Percentiles rank a stretch among this genome's conserved stretches.
phyloP scores from a whole-genome alignment of 225 moss, liverwort and hornwort species.

The Takakia lepidozioides region DNA sequence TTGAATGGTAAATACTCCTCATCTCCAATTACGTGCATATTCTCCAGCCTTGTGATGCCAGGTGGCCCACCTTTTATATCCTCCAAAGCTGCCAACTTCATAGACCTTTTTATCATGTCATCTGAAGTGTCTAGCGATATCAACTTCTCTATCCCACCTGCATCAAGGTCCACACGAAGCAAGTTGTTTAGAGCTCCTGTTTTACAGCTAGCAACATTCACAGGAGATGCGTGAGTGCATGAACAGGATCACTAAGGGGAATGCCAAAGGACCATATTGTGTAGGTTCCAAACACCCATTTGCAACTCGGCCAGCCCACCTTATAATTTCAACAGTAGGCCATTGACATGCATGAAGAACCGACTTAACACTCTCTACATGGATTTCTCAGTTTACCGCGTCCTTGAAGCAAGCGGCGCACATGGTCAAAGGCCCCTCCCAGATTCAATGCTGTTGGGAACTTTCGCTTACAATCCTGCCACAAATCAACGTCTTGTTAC shows the following conservation, averaged over 20 bases:
- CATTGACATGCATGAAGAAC: too few species aligned
- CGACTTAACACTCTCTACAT: too few species aligned
- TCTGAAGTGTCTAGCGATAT: slow-evolving; percentile 78
- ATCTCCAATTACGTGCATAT: slow-evolving; percentile 63
- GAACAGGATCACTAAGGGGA: too few species aligned
- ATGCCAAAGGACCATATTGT: too few species aligned
- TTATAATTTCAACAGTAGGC: too few species aligned
- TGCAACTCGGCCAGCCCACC: too few species aligned
- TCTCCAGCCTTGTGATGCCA: slow-evolving; percentile 22
- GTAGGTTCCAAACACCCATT: too few species aligned
- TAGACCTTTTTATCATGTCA: slow-evolving; percentile 79
- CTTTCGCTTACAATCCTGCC: slow-evolving; percentile 79
- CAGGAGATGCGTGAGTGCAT: too few species aligned
- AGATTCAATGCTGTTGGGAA: slow-evolving; percentile 92
- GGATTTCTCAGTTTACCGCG: too few species aligned
- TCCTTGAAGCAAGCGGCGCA: slow-evolving; percentile 61
- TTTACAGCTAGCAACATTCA: too few species aligned
- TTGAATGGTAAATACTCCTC: slow-evolving; percentile 86
- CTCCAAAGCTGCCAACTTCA: slow-evolving; percentile 29
- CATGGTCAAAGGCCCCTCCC: slow-evolving; percentile 88
- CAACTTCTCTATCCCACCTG: slow-evolving; percentile 79
- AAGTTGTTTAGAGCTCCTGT: too few species aligned
- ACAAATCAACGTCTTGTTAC: too few species aligned
- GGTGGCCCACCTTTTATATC: slow-evolving; percentile 17
- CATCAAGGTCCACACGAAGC: slow-evolving; percentile 1